Conservation (phyloP, 257 asterid genomes). For the Solanum bukasovii region DNA sequence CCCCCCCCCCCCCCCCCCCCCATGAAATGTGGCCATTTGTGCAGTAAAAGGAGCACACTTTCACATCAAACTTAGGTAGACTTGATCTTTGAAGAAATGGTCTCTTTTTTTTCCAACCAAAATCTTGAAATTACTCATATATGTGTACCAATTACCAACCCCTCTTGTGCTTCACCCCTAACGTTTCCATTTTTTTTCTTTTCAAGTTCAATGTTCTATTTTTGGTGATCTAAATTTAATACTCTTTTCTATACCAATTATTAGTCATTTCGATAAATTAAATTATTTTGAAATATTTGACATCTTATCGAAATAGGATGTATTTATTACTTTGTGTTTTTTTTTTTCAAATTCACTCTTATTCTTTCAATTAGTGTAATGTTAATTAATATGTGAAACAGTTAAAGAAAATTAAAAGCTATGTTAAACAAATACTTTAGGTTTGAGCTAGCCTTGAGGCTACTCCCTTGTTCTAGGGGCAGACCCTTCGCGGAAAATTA, state of each 20-base stretch:
- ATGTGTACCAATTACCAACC: not conserved
- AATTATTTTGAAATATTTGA: not conserved
- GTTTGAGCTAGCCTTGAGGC: not conserved
- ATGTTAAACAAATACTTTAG: too few relatives aligned
- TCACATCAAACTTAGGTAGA: constrained; percentile 24
- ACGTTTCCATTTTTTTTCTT: not conserved
- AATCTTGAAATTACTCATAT: not conserved
- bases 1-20: too few relatives aligned
- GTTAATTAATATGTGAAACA: not conserved
- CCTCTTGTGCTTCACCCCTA: not conserved
- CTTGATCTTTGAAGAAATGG: constrained; percentile 40
- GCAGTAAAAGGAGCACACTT: not conserved
- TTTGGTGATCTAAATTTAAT: not conserved
- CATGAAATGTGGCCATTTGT: not conserved
- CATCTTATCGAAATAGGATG: not conserved
- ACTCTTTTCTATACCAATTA: not conserved
- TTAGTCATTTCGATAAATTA: not conserved
- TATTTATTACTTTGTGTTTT: too few relatives aligned
- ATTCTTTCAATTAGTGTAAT: not conserved
- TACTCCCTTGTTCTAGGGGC: not conserved
- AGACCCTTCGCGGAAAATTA: too few relatives aligned
- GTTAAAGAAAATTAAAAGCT: not conserved
- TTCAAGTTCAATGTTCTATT: not conserved
- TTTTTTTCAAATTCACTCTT: not conserved
- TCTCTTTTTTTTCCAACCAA: constrained; percentile 13